Evolutionary conservation across 73 alveolate species (phyloP).

Genomic region (Symbiodinium natans): DNA sequence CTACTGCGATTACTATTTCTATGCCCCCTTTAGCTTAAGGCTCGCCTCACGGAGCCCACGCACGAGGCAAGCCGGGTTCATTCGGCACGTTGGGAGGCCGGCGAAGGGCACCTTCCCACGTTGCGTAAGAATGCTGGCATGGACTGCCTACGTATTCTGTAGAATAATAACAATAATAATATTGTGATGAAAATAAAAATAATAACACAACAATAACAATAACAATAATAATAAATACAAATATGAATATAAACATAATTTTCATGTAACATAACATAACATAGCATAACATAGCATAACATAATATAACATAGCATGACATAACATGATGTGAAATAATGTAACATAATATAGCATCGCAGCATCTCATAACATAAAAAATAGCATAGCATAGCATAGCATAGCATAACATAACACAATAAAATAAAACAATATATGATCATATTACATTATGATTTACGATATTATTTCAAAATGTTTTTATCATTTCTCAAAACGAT

Average conservation of each 20-base stretch:
- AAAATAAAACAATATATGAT: too few species aligned
- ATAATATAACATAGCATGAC: too few species aligned
- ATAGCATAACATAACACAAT: too few species aligned
- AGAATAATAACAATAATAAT: neutral
- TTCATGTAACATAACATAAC: neutral
- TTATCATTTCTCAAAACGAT: too few species aligned
- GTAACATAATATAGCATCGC: too few species aligned
- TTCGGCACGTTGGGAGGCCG: slow-evolving; percentile 39
- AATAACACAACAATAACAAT: too few species aligned
- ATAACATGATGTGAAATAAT: too few species aligned
- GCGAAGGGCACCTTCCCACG: slow-evolving; percentile 1
- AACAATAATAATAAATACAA: neutral
- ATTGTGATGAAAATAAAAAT: neutral
- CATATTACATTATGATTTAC: too few species aligned
- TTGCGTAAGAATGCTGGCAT: neutral
- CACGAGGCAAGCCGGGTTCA: slow-evolving; percentile 14
- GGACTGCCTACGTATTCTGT: neutral
- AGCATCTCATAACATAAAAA: too few species aligned
- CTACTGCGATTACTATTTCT: neutral
- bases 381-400: too few species aligned
- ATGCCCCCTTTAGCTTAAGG: neutral
- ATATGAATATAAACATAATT: neutral
- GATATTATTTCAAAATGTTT: too few species aligned
- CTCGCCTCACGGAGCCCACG: slow-evolving; percentile 52
- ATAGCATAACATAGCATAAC: too few species aligned